Conservation (phyloP, 768 basidiomycete species). For the Termitomyces sp. region DNA sequence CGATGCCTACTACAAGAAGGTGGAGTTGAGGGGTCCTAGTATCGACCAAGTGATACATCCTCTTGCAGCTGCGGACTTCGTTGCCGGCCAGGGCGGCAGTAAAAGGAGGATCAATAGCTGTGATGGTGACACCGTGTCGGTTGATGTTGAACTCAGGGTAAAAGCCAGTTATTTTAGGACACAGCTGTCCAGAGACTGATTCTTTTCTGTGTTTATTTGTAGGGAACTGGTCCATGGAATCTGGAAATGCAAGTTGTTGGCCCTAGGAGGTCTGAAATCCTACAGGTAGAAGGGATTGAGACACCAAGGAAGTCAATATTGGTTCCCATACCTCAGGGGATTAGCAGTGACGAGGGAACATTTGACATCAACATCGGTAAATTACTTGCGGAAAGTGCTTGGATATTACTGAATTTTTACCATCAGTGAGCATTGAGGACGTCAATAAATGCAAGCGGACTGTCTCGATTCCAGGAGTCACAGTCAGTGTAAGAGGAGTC, state of each 20-base stretch:
- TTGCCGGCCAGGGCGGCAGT: conserved; percentile 32
- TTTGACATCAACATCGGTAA: conserved; percentile 78
- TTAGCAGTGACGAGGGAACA: conserved; percentile 64
- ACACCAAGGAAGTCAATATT: conserved; percentile 48
- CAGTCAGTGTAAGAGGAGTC: conserved; percentile 78
- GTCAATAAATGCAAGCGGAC: conserved; percentile 79
- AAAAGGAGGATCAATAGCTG: conserved; percentile 69
- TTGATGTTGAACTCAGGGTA: conserved; percentile 80
- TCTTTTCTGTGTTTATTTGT: not conserved
- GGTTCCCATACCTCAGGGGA: conserved; percentile 61
- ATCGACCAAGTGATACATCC: conserved; percentile 91
- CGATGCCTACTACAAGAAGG: conserved; percentile 78
- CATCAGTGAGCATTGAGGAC: conserved; percentile 78
- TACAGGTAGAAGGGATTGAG: conserved; percentile 51
- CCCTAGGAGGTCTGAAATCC: conserved; percentile 55
- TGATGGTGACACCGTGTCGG: conserved; percentile 65
- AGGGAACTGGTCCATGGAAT: conserved; percentile 92
- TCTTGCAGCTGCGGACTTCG: conserved; percentile 73
- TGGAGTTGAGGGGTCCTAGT: conserved; percentile 67
- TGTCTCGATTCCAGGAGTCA: conserved; percentile 69
- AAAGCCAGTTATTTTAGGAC: conserved; percentile 14
- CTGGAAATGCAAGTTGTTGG: conserved; percentile 79
- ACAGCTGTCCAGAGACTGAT: not conserved
- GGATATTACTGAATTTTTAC: conserved; percentile 8
- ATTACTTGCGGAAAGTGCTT: conserved; percentile 11